Evolutionary conservation across 2,329 filamentous ascomycete species (phyloP).

Genomic region (Pyrenophora teres): DNA sequence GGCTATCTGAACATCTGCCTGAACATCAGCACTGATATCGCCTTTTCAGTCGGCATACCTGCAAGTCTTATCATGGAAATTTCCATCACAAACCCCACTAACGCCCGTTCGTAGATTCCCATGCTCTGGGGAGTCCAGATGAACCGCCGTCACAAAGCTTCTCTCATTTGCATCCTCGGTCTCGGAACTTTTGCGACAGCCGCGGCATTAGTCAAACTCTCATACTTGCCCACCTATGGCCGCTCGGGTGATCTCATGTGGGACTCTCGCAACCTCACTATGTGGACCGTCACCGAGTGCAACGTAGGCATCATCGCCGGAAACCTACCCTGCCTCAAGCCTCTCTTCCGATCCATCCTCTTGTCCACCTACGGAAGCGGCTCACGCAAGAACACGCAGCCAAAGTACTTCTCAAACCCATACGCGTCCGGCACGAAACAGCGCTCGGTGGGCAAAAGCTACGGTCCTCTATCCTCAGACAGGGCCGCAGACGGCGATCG

Average conservation of each 20-base stretch:
- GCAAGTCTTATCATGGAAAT: slow-evolving; percentile 8
- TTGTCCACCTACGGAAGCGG: slow-evolving; percentile 38
- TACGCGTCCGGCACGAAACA: slow-evolving; percentile 26
- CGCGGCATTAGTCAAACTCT: slow-evolving; percentile 50
- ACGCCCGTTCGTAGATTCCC: slow-evolving; percentile 21
- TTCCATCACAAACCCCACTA: not conserved
- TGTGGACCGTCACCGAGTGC: slow-evolving; percentile 54
- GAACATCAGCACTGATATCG: slow-evolving; percentile 50
- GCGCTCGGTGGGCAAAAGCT: slow-evolving; percentile 13
- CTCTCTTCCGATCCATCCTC: slow-evolving; percentile 48
- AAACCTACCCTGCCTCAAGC: slow-evolving; percentile 51
- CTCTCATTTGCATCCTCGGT: slow-evolving; percentile 50
- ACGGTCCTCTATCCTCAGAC: slow-evolving; percentile 9
- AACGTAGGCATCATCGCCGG: slow-evolving; percentile 53
- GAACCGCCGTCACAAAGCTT: slow-evolving; percentile 48
- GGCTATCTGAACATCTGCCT: slow-evolving; percentile 53
- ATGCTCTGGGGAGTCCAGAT: slow-evolving; percentile 45
- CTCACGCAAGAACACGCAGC: slow-evolving; percentile 15
- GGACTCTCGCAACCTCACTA: slow-evolving; percentile 54
- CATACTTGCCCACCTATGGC: slow-evolving; percentile 45
- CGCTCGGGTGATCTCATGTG: slow-evolving; percentile 45
- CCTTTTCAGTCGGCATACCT: slow-evolving; percentile 50
- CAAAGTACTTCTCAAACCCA: slow-evolving; percentile 18
- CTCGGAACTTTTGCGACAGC: slow-evolving; percentile 54
- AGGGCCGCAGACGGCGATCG: slow-evolving; percentile 1